Base-by-base conservation (phyloP, 306 rosid species). In the Quercus rubra region DNA sequence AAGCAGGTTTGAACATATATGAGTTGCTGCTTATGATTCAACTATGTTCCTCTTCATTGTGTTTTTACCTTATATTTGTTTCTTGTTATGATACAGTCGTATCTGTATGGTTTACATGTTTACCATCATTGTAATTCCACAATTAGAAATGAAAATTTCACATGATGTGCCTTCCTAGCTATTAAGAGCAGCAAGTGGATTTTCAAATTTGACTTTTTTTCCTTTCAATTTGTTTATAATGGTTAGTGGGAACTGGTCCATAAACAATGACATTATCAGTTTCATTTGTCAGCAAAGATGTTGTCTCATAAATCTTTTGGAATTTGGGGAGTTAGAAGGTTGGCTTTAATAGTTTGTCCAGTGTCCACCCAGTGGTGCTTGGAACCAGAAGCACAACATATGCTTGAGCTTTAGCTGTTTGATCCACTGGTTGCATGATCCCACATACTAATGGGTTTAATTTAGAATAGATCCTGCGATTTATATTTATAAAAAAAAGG, bases 1-100 rank as follows among this genome's bases (percentile, higher is more conserved):
- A 94, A 92, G 89, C 97, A 92, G 99, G 99, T 94, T 62, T 80
- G 55, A 59, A 67, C 21, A 19, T 21, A 18, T n/a, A 67, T 67
- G 15, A 67, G 12, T 35, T 67, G 28, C 72, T 33, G 52, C 35
- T 67, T 35, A 23, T 6, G 52, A 67, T 35, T 64, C 7, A 67
- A 33, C 51, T 9, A 33, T 67, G 21, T 30, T 67, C 20, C 3
- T 30, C 31, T 64, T 19, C 31, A 2, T 59, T 64, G 11, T 14
- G 17, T 63, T 6, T 28, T 27, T 15, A 3, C n/a, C 19, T 15
- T 17, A 35, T 30, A 19, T 33, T 35, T 28, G 43, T 18, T 67
- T 67, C 51, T 8, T n/a, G 19, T 67, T 21, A 33, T 67, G 52
- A n/a, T 19, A 67, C 38, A 19, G 14, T 23, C 4, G 3, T 35